These are phyloP conservation scores for Tuber aestivum DNA, from an alignment of 495 filamentous ascomycete species.

Conservation along the genomic window DNA sequence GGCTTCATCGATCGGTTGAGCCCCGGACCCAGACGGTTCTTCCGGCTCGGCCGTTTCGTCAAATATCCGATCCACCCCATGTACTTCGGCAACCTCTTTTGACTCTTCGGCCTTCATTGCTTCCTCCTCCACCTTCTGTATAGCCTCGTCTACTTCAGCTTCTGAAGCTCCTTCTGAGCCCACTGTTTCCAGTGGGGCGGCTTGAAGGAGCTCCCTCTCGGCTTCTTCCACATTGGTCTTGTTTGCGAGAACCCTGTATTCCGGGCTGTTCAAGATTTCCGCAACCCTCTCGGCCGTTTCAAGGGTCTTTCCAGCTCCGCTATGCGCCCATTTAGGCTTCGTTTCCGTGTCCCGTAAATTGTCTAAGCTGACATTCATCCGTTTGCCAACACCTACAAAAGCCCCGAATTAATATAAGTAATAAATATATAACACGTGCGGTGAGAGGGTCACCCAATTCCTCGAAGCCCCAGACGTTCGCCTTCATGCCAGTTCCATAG, in stretches of 20 bases:
- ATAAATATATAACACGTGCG: neutral
- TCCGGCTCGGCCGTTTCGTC: neutral
- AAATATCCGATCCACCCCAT: neutral
- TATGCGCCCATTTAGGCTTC: slow-evolving; percentile 57
- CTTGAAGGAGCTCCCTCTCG: neutral
- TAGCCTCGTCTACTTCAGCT: neutral
- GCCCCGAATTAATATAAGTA: neutral
- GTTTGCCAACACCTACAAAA: slow-evolving; percentile 56
- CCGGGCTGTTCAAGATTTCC: slow-evolving; percentile 53
- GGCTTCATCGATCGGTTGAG: too few relatives aligned
- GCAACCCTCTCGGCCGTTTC: slow-evolving; percentile 52
- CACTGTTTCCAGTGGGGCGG: neutral
- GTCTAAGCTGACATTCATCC: slow-evolving; percentile 57
- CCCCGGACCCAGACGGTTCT: neutral
- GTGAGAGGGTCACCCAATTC: slow-evolving; percentile 52
- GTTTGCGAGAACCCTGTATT: slow-evolving; percentile 43
- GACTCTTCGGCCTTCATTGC: neutral
- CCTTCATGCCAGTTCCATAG: slow-evolving; percentile 97
- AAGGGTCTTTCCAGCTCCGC: slow-evolving; percentile 53
- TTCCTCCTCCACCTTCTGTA: neutral
- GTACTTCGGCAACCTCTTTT: neutral
- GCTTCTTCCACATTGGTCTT: neutral
- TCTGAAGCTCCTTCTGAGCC: neutral
- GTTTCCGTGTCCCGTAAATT: slow-evolving; percentile 55
- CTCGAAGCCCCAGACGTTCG: slow-evolving; percentile 86